Conservation (phyloP, 2,329 filamentous ascomycete genomes). For the Hypoxylon sp. region DNA sequence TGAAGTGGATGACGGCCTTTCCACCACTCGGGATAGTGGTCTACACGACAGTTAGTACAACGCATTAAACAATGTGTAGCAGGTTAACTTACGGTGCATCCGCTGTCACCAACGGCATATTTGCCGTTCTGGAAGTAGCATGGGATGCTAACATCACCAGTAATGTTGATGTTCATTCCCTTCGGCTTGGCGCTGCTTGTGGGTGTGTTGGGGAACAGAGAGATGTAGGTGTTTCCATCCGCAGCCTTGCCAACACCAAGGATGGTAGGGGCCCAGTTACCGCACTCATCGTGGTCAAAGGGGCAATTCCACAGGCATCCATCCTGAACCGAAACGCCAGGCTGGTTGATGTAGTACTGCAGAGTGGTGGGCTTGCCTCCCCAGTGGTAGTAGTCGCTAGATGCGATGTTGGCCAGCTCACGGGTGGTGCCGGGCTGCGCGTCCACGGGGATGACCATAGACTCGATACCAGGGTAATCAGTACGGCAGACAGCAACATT, state of each 20-base stretch:
- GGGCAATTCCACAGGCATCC: slow-evolving; percentile 82
- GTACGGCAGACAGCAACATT: slow-evolving; percentile 89
- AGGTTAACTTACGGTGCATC: slow-evolving; percentile 83
- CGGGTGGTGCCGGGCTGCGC: slow-evolving; percentile 71
- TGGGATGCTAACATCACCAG: slow-evolving; percentile 70
- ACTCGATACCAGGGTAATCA: slow-evolving; percentile 94
- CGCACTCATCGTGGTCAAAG: slow-evolving; percentile 66
- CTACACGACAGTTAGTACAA: slow-evolving; percentile 53
- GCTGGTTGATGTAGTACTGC: slow-evolving; percentile 97
- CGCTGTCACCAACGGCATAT: slow-evolving; percentile 72
- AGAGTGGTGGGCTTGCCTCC: slow-evolving; percentile 82
- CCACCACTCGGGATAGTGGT: slow-evolving; percentile 61
- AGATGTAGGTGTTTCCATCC: slow-evolving; percentile 80
- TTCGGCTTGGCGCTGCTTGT: slow-evolving; percentile 79
- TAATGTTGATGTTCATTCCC: slow-evolving; percentile 81
- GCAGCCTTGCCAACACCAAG: slow-evolving; percentile 82
- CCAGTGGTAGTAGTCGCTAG: slow-evolving; percentile 83
- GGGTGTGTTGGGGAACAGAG: slow-evolving; percentile 86
- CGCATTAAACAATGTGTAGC: background rate
- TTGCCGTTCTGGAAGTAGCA: slow-evolving; percentile 78
- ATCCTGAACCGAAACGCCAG: slow-evolving; percentile 74
- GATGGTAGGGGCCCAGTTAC: slow-evolving; percentile 92
- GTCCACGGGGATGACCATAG: slow-evolving; percentile 84
- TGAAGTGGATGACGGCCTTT: slow-evolving; percentile 63
- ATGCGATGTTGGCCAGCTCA: slow-evolving; percentile 81